Evolutionary conservation across 768 basidiomycete species (phyloP), one percentile per base, ranked within the genome.

Genomic region (Collybiopsis confluens): DNA sequence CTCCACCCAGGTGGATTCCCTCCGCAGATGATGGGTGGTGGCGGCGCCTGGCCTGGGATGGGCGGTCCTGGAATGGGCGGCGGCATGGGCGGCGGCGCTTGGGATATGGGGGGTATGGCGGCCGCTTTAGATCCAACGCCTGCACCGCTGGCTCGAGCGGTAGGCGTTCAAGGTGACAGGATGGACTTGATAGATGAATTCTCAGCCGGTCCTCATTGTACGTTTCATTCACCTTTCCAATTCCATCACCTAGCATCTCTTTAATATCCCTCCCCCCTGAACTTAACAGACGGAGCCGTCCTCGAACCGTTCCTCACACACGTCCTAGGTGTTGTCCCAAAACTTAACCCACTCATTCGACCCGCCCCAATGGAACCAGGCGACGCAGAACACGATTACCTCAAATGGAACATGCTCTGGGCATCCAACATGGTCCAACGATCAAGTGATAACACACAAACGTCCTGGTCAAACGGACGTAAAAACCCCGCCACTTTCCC

Each of bases 271-370:
- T 23, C 24, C 27, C 24, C 16, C 15, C 27, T 21, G 9, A 27
- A 36, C 13, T 58, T 15, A 7, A 49, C 67, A 61, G 43, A 56
- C 38, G 52, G 54, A 49, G 26, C 45, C 18, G 43, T 45, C 18
- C 42, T 43, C 23, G 26, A 37, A 33, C 57, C 40, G 18, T 44
- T 59, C 36, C 27, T 27, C 26, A n/a, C 28, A 16, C 13, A 13
- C 37, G 45, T 54, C 45, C 18, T 56, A 30, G 10, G 38, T 24
- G 52, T 56, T 45, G 16, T 37, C 13, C 52, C 44, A 8, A 35
- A 16, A 10, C 11, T 54, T 2, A 54, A 54, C 33, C 54, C 54
- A 3, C 44, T 46, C 20, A 40, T 54, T 6, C 15, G 30, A 18
- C 54, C 54, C 15, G 23, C 43, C 4, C 45, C 45, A 10, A 16